Conservation (phyloP, 192 early-diverging fungal species). For the Linnemannia schmuckeri region DNA sequence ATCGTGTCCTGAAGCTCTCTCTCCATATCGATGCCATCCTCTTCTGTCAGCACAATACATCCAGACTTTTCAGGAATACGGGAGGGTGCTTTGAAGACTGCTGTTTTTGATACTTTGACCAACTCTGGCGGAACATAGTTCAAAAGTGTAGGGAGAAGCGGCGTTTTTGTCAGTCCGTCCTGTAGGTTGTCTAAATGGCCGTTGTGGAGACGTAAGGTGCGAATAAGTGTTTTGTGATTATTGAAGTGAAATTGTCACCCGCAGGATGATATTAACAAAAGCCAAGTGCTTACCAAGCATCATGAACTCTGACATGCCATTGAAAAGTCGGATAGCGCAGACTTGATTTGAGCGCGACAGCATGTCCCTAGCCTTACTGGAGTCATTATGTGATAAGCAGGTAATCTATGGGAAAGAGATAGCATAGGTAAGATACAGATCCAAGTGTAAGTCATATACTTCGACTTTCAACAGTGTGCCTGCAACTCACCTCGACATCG, state of each 20-base stretch:
- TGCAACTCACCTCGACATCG: constrained; percentile 49
- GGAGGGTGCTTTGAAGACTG: constrained; percentile 33
- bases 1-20: constrained; percentile 51
- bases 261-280: not conserved
- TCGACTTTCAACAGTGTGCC: not conserved
- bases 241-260: not conserved
- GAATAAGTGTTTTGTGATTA: not conserved
- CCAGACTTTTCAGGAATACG: constrained; percentile 42
- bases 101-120: constrained; percentile 31
- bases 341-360: constrained; percentile 16
- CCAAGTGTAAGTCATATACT: not conserved
- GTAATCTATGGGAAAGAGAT: constrained; percentile 40
- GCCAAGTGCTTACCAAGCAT: constrained; percentile 57
- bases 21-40: constrained; percentile 62
- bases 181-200: constrained; percentile 52
- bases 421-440: not conserved
- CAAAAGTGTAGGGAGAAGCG: constrained; percentile 57
- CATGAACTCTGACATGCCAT: constrained; percentile 66
- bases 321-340: constrained; percentile 58
- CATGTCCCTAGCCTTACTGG: constrained; percentile 39
- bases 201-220: not conserved
- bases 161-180: constrained; percentile 44
- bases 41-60: constrained; percentile 47
- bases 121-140: constrained; percentile 50
- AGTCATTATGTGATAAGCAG: constrained; percentile 58